A percentile compares a stretch with the other conserved stretches of the same genome.
Conservation (phyloP, 768 basidiomycete species). For the Dacryopinax spathularia region DNA sequence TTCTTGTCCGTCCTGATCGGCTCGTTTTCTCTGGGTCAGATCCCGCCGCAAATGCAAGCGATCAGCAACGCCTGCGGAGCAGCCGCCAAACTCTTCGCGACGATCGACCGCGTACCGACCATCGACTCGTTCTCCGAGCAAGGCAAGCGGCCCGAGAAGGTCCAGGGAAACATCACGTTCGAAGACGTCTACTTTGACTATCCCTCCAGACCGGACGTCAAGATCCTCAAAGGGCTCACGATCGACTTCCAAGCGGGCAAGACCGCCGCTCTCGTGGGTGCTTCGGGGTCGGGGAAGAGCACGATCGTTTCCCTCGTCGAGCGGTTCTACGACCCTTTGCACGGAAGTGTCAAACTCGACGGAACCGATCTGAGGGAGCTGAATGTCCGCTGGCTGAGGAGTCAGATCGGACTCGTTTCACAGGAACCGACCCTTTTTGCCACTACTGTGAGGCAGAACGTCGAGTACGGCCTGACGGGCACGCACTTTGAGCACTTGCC, state of each 20-base stretch:
- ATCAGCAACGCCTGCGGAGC: slow-evolving; percentile 27
- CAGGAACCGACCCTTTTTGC: slow-evolving; percentile 31
- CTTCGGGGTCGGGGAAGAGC: slow-evolving; percentile 28
- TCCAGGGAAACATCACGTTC: slow-evolving; percentile 28
- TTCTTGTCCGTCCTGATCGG: slow-evolving; percentile 26
- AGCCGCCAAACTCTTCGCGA: slow-evolving; percentile 29
- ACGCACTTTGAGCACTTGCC: slow-evolving; percentile 24
- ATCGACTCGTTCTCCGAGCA: slow-evolving; percentile 28
- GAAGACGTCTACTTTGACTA: slow-evolving; percentile 30
- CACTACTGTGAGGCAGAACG: slow-evolving; percentile 30
- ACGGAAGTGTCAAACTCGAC: slow-evolving; percentile 27
- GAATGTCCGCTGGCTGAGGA: slow-evolving; percentile 26
- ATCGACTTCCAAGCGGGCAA: slow-evolving; percentile 21
- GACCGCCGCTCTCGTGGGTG: slow-evolving; percentile 33
- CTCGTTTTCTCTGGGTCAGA: slow-evolving; percentile 26
- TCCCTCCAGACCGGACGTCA: slow-evolving; percentile 27
- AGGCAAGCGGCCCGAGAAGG: slow-evolving; percentile 24
- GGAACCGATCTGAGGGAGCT: slow-evolving; percentile 28
- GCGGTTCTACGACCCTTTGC: slow-evolving; percentile 29
- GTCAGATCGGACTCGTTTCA: slow-evolving; percentile 28
- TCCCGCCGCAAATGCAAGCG: slow-evolving; percentile 27
- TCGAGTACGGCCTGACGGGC: slow-evolving; percentile 34
- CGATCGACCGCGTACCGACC: slow-evolving; percentile 30
- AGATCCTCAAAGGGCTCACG: slow-evolving; percentile 26
- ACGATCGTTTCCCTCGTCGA: slow-evolving; percentile 29